Conservation (phyloP, 805 yeast genomes). For the Naumovozyma baii region DNA sequence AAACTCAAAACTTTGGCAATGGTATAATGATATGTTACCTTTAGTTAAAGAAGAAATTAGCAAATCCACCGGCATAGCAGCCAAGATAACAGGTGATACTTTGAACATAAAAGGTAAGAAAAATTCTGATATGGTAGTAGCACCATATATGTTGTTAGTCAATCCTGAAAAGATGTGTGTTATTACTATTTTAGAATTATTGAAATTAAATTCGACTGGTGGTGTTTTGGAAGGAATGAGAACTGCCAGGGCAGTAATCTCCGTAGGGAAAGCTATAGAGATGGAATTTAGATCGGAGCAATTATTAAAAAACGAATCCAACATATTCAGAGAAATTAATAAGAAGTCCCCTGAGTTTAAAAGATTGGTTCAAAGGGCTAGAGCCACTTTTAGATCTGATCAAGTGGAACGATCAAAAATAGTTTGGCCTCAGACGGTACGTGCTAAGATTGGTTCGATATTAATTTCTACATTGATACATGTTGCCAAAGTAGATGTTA, state of each 20-base stretch:
- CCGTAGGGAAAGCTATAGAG: conserved; percentile 79
- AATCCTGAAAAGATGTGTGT: conserved; percentile 75
- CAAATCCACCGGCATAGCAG: no score
- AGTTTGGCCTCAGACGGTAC: conserved; percentile 46
- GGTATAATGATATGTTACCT: conserved; percentile 73
- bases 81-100: conserved; percentile 8
- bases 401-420: conserved; percentile 31
- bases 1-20: conserved; percentile 69
- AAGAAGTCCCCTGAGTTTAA: conserved; percentile 38
- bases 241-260: conserved; percentile 68
- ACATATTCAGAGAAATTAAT: conserved; percentile 44
- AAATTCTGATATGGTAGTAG: conserved; percentile 43
- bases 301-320: conserved; percentile 47
- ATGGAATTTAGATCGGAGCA: conserved; percentile 69
- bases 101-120: no score
- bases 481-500: conserved; percentile 73
- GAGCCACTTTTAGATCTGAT: conserved; percentile 30
- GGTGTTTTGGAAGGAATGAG: conserved; percentile 75
- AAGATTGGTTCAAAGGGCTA: conserved; percentile 33
- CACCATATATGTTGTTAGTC: conserved; percentile 66
- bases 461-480: conserved; percentile 65
- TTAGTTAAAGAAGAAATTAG: conserved; percentile 56
- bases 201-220: conserved; percentile 64
- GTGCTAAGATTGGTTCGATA: conserved; percentile 74
- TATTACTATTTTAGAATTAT: conserved; percentile 70